Evolutionary conservation across 129 eudicot species (phyloP).

Genomic region (Helianthus tuberosus): DNA sequence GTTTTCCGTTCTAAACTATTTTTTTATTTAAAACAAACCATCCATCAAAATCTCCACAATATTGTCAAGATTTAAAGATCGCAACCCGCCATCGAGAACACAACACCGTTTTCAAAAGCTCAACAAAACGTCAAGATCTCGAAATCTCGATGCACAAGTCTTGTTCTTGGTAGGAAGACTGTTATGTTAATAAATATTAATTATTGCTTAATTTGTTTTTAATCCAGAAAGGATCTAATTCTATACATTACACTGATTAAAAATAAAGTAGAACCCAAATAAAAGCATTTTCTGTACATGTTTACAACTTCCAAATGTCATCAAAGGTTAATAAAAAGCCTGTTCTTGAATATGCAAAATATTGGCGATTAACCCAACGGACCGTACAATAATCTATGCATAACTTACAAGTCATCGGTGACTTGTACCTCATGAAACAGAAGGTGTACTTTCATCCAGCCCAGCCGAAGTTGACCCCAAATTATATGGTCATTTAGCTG

Average conservation of each 20-base stretch:
- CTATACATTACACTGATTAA: not conserved
- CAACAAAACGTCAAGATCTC: too few relatives aligned
- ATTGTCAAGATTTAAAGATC: too few relatives aligned
- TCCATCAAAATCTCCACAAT: too few relatives aligned
- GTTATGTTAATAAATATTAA: too few relatives aligned
- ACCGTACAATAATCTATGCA: constrained; percentile 8
- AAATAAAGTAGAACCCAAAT: not conserved
- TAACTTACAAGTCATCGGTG: not conserved
- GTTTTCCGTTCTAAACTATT: too few relatives aligned
- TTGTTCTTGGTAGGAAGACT: too few relatives aligned
- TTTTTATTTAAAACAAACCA: too few relatives aligned
- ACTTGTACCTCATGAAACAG: constrained; percentile 9
- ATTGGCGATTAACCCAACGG: not conserved
- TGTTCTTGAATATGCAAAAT: constrained; percentile 13
- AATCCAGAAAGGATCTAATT: not conserved
- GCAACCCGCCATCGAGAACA: too few relatives aligned
- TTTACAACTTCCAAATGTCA: not conserved
- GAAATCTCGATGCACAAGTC: too few relatives aligned
- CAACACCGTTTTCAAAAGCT: too few relatives aligned
- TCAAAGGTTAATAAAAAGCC: not conserved
- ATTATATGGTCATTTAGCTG: constrained; percentile 1
- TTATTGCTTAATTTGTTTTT: not conserved
- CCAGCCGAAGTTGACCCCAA: not conserved
- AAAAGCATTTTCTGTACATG: constrained; percentile 11
- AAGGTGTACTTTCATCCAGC: constrained; percentile 8